These are phyloP conservation scores for Friedmanniomyces simplex DNA, from an alignment of 495 filamentous ascomycete species.

Conservation along the genomic window DNA sequence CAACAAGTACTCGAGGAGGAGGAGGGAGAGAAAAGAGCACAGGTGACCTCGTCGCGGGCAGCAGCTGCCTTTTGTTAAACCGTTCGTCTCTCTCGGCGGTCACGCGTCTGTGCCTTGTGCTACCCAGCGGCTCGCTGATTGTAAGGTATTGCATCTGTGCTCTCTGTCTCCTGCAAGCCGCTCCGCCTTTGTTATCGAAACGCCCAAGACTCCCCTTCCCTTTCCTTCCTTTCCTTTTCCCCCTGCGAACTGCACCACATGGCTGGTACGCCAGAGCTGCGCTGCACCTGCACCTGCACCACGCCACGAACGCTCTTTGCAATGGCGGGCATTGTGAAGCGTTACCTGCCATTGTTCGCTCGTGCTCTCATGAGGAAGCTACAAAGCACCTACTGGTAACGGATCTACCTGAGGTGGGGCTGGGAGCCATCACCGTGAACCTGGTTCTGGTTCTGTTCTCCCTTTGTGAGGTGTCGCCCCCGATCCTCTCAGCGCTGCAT, in stretches of 20 bases:
- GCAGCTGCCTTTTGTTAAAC: neutral
- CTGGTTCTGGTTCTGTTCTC: neutral
- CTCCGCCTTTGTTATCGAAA: constrained; percentile 4
- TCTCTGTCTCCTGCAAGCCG: constrained; percentile 4
- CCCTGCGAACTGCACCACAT: constrained; percentile 15
- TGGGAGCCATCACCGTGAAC: neutral
- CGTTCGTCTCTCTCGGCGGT: neutral
- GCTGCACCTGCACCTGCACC: neutral
- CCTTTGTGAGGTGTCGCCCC: neutral
- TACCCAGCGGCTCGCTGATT: neutral
- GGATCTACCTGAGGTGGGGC: neutral
- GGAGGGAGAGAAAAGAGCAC: neutral
- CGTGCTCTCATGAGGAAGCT: neutral
- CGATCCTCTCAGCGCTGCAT: no score
- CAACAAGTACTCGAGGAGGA: neutral
- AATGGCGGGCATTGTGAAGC: neutral
- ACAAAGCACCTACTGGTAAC: neutral
- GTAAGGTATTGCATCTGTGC: constrained; percentile 3
- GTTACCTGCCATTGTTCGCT: neutral
- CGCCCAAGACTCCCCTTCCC: neutral
- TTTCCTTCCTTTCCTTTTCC: no score
- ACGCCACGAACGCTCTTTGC: neutral
- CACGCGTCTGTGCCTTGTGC: neutral
- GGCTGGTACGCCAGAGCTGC: neutral
- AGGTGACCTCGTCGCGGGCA: neutral